phyloP scores from a whole-genome alignment of 345 rosid genomes.

The Kandelia obovata region DNA sequence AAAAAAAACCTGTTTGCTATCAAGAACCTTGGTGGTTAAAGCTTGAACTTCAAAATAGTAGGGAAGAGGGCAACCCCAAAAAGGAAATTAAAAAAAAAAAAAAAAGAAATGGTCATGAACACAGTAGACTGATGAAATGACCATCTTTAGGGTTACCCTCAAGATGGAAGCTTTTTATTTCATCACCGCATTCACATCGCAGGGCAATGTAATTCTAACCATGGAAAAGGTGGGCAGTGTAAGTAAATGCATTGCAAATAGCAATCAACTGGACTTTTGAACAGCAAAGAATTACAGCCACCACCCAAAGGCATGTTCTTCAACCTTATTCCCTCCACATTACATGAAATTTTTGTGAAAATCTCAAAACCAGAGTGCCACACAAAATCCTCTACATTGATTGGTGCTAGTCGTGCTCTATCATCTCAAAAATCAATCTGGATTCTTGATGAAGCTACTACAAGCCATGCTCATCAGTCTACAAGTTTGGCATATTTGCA shows the following conservation, averaged over 20 bases:
- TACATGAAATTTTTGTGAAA: conserved; percentile 6
- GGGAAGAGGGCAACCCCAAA: too few species aligned
- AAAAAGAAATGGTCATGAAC: too few species aligned
- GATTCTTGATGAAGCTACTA: conserved; percentile 9
- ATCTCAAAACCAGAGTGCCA: conserved; percentile 8
- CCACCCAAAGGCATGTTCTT: conserved; percentile 7
- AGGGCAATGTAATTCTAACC: background rate
- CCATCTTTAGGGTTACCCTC: background rate
- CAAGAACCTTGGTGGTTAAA: too few species aligned
- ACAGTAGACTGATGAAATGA: too few species aligned
- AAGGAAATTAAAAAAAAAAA: too few species aligned
- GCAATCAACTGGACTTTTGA: background rate
- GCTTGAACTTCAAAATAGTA: too few species aligned
- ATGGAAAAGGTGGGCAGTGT: too few species aligned
- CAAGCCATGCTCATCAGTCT: conserved; percentile 23
- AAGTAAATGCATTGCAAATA: background rate
- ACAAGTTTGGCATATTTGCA: conserved; percentile 53
- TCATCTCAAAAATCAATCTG: conserved; percentile 15
- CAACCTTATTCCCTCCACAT: conserved; percentile 6
- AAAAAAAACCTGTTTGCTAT: too few species aligned
- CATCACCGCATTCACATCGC: background rate
- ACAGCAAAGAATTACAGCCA: conserved; percentile 16
- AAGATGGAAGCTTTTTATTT: background rate
- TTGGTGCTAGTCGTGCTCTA: background rate
- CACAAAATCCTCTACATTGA: conserved; percentile 14